These are phyloP conservation scores for Rhytidiadelphus loreus DNA, from an alignment of 225 moss, liverwort and hornwort genomes.

Conservation along the genomic window DNA sequence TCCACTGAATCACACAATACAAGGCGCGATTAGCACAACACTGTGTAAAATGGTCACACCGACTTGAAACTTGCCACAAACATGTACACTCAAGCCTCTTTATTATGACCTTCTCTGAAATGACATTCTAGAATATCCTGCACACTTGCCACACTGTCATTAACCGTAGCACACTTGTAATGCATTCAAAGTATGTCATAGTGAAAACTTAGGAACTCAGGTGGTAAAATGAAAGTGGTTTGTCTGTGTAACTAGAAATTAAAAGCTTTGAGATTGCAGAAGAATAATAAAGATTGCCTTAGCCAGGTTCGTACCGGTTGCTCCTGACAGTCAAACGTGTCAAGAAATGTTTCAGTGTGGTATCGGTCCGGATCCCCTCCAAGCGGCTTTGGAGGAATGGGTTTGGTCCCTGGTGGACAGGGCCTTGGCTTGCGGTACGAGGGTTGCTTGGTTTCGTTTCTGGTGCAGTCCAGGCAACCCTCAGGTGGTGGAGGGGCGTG, in stretches of 20 bases:
- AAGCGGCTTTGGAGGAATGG: conserved; percentile 8
- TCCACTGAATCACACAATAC: conserved; percentile 20
- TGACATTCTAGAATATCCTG: background rate
- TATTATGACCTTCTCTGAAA: background rate
- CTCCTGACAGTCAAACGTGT: conserved; percentile 46
- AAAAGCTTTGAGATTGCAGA: background rate
- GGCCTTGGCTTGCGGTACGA: conserved; percentile 5
- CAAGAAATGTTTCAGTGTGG: conserved; percentile 26
- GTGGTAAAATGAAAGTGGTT: background rate
- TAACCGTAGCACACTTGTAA: background rate
- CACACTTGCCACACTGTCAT: background rate
- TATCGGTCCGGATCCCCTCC: background rate
- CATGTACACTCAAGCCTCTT: background rate
- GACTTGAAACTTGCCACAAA: background rate
- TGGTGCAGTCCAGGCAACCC: background rate
- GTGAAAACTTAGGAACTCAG: background rate
- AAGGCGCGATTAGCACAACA: background rate
- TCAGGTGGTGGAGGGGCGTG: conserved; percentile 2
- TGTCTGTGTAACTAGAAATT: background rate
- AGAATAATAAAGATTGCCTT: background rate
- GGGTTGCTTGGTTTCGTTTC: background rate
- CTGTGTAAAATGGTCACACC: background rate
- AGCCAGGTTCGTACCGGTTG: conserved; percentile 12
- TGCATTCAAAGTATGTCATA: background rate
- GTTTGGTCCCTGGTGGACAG: conserved; percentile 13